Conservation (phyloP, 495 filamentous ascomycete species). For the Talaromyces thailandensis region DNA sequence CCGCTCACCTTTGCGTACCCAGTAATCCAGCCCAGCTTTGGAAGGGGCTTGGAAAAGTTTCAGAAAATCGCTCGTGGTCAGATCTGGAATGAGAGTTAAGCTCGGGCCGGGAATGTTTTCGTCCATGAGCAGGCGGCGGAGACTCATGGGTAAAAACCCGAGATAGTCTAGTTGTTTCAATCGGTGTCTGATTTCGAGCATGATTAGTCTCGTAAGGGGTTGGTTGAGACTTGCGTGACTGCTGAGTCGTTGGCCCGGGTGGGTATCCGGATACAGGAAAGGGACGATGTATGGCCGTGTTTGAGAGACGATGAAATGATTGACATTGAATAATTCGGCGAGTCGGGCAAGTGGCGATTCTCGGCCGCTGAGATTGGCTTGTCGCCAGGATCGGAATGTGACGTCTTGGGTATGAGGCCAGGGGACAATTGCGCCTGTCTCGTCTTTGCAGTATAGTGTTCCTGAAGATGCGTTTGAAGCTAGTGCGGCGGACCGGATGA, state of each 20-base stretch:
- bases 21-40: constrained; percentile 64
- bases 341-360: constrained; percentile 77
- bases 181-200: constrained; percentile 72
- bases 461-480: constrained; percentile 81
- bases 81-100: constrained; percentile 74
- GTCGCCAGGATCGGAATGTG: constrained; percentile 60
- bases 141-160: constrained; percentile 54
- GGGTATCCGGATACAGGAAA: constrained; percentile 73
- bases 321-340: constrained; percentile 92
- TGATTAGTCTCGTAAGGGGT: constrained; percentile 59
- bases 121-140: constrained; percentile 77
- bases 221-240: constrained; percentile 48
- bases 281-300: constrained; percentile 93
- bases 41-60: constrained; percentile 75
- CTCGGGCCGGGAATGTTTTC: constrained; percentile 77
- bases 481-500: constrained; percentile 90
- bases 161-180: constrained; percentile 75
- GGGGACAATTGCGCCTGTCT: constrained; percentile 66
- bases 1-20: constrained; percentile 76
- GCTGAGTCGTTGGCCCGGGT: constrained; percentile 54
- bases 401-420: constrained; percentile 64
- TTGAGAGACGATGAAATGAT: constrained; percentile 95
- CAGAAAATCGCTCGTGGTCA: constrained; percentile 61
- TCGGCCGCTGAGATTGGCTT: constrained; percentile 59
- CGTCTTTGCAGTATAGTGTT: constrained; percentile 74